Percentiles rank a stretch among this genome's conserved stretches.
These are phyloP conservation scores for Lecanoromycetidae sp. DNA, from an alignment of 2,329 filamentous ascomycete species.

Conservation along the genomic window DNA sequence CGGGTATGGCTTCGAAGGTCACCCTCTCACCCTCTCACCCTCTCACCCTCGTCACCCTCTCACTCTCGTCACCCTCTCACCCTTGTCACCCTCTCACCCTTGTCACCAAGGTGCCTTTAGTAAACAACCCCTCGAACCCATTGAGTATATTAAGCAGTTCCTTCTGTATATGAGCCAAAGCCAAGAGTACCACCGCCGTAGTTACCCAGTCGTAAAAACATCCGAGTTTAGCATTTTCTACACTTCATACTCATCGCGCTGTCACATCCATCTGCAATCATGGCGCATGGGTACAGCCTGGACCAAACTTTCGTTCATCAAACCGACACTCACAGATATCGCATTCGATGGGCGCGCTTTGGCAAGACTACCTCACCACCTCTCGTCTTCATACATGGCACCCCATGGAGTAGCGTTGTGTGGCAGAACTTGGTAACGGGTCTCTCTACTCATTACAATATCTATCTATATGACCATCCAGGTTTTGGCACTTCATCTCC, in stretches of 20 bases:
- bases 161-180: no score
- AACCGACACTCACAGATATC: slow-evolving; percentile 22
- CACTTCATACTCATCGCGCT: background rate
- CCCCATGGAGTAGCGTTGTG: slow-evolving; percentile 35
- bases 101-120: no score
- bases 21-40: no score
- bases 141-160: no score
- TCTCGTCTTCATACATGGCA: slow-evolving; percentile 36
- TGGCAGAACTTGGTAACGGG: slow-evolving; percentile 29
- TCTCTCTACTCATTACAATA: slow-evolving; percentile 26
- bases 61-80: no score
- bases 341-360: slow-evolving; percentile 27
- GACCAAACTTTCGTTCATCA: slow-evolving; percentile 24
- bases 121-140: no score
- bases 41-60: no score
- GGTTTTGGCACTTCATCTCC: slow-evolving; percentile 33
- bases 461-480: slow-evolving; percentile 37
- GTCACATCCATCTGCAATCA: background rate
- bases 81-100: no score
- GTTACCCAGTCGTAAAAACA: no score
- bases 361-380: slow-evolving; percentile 25
- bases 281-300: slow-evolving; percentile 7
- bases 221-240: no score
- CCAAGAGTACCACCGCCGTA: no score
- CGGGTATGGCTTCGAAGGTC: no score